A percentile compares a stretch with the other conserved stretches of the same genome.
These are phyloP conservation scores for Cordyceps militaris DNA, from an alignment of 2,329 filamentous ascomycete genomes.

Conservation along the genomic window DNA sequence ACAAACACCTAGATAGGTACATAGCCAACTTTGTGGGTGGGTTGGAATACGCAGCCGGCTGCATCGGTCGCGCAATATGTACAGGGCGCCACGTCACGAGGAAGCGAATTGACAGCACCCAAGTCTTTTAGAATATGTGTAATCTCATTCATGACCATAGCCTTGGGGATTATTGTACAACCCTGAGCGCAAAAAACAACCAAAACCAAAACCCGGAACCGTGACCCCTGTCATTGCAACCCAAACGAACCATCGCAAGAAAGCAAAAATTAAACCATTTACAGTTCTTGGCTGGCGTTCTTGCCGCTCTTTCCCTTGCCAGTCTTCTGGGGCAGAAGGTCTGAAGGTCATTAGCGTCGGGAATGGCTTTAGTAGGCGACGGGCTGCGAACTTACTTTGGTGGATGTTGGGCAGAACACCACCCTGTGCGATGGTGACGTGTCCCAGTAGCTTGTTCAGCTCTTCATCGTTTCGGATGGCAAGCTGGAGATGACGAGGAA, in stretches of 20 bases:
- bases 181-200: constrained; percentile 46
- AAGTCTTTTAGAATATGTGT: constrained; percentile 36
- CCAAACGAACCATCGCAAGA: constrained; percentile 55
- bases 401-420: constrained; percentile 97
- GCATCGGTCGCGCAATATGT: no score
- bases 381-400: constrained; percentile 63
- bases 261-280: constrained; percentile 47
- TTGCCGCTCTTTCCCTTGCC: constrained; percentile 76
- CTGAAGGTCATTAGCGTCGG: constrained; percentile 45
- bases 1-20: no score
- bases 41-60: no score
- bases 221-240: constrained; percentile 78
- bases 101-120: constrained; percentile 6
- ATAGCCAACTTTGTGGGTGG: no score
- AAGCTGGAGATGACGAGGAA: constrained; percentile 95
- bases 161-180: constrained; percentile 70
- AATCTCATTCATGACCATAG: constrained; percentile 58
- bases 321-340: constrained; percentile 99
- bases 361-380: neutral
- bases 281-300: constrained; percentile 90
- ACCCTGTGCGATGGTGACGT: constrained; percentile 95
- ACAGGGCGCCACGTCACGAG: no score
- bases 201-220: constrained; percentile 67
- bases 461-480: constrained; percentile 99
- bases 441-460: constrained; percentile 95